Conservation (phyloP, 2,329 filamentous ascomycete genomes). For the Orbilia javanica region DNA sequence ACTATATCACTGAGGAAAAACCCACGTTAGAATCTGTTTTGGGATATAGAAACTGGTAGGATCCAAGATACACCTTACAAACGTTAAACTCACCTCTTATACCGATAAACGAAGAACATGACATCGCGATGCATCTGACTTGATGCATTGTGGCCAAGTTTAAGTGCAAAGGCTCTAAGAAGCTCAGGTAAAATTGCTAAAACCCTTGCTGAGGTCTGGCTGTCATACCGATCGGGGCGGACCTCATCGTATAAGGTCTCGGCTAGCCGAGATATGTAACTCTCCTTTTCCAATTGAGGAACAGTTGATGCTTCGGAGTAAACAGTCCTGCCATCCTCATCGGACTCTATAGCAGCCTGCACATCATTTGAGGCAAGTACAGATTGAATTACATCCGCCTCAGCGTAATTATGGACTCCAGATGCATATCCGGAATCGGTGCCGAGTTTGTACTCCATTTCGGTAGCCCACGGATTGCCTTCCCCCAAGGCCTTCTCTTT, state of each 20-base stretch:
- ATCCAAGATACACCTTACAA: background rate
- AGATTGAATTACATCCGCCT: too few relatives aligned
- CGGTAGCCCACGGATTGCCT: too few relatives aligned
- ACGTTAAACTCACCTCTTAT: slow-evolving; percentile 3
- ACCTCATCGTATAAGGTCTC: slow-evolving; percentile 11
- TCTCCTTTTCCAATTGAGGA: background rate
- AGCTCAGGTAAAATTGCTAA: slow-evolving; percentile 11
- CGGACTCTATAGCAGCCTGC: too few relatives aligned
- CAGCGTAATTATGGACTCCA: too few relatives aligned
- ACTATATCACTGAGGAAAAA: too few relatives aligned
- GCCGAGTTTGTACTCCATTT: too few relatives aligned
- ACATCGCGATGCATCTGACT: slow-evolving; percentile 32
- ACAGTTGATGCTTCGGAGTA: slow-evolving; percentile 30
- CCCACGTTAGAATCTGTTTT: background rate
- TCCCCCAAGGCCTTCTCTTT: too few relatives aligned
- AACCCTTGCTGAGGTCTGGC: background rate
- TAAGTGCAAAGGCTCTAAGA: slow-evolving; percentile 33
- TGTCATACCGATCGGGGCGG: background rate
- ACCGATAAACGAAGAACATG: slow-evolving; percentile 35
- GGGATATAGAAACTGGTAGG: background rate
- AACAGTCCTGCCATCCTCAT: too few relatives aligned
- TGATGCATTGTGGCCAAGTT: slow-evolving; percentile 24
- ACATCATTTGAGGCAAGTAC: too few relatives aligned
- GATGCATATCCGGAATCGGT: too few relatives aligned
- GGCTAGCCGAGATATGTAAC: slow-evolving; percentile 23